Base-by-base conservation (phyloP, 768 basidiomycete genomes). In the Termitomyces sp. region DNA sequence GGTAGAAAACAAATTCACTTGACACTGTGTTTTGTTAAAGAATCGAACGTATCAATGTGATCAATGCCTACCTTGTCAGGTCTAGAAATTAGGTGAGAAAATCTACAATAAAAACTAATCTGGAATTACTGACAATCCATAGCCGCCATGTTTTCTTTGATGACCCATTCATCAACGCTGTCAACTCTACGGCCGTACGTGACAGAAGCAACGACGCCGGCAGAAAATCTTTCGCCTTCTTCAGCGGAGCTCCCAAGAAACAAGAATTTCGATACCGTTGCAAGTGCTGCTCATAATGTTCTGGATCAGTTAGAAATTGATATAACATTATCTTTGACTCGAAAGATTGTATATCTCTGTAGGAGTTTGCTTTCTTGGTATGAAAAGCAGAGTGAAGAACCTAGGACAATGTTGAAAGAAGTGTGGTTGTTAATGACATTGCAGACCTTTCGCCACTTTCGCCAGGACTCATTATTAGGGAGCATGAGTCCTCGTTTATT, bases 401-500 rank as follows among this genome's bases (percentile, higher is more conserved):
- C 77, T 78, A 53, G n/a, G 5, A 13, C 11, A 25, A 20, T 7
- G 4, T 7, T 23, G 12, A 7, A 35, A 32, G n/a, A n/a, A n/a
- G n/a, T n/a, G n/a, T n/a, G n/a, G n/a, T n/a, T n/a, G n/a, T n/a
- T n/a, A n/a, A n/a, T 12, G 5, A 36, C 1, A 18, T 15, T 48
- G 18, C 48, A 12, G 22, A 77, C 78, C 65, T 75, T 77, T n/a
- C 78, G 72, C 75, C 76, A 78, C 63, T 68, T 73, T 13, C 75
- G 68, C 79, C 78, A 80, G 18, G 59, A 53, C 5, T 76, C 73
- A 25, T 70, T 72, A 49, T 76, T 72, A 3, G 73, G 71, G 4
- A 76, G 68, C 75, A 80, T 73, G 7, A 80, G 64, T 0, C 77
- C 77, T n/a, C 78, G 73, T 55, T 65, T 71, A 44, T 77, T 76